Percentiles rank a stretch among this genome's conserved stretches.
phyloP scores from a whole-genome alignment of 176 grass and related monocot genomes.

The Luzula sylvatica region DNA sequence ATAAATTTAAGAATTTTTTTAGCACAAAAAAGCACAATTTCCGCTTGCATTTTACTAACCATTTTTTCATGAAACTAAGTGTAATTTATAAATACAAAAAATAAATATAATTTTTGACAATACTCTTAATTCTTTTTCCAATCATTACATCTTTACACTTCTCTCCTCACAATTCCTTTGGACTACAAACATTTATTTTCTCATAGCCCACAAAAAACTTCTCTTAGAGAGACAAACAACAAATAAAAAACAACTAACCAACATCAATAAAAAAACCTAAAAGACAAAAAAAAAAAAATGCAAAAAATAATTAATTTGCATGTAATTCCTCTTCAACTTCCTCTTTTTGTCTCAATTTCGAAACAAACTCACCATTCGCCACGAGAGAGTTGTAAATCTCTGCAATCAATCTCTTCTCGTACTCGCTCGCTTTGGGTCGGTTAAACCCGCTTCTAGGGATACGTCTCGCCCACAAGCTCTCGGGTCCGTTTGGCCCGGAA shows the following conservation, averaged over 20 bases:
- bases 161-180: constrained; percentile 13
- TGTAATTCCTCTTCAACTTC: constrained; percentile 20
- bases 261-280: background rate
- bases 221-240: background rate
- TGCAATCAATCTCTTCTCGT: constrained; percentile 42
- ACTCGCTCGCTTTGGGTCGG: constrained; percentile 24
- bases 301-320: background rate
- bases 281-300: background rate
- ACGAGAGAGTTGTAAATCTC: constrained; percentile 75
- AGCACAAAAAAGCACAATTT: too few species aligned
- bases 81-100: too few species aligned
- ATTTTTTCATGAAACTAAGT: too few species aligned
- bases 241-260: constrained; percentile 4
- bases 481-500: constrained; percentile 19
- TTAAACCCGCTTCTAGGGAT: constrained; percentile 32
- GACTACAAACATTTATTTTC: background rate
- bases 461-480: constrained; percentile 42
- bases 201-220: constrained; percentile 2
- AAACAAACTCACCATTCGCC: constrained; percentile 39
- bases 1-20: too few species aligned
- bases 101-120: too few species aligned
- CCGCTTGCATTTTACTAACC: too few species aligned
- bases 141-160: constrained; percentile 7
- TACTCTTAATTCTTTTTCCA: too few species aligned
- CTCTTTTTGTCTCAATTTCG: constrained; percentile 3